phyloP scores from a whole-genome alignment of 768 basidiomycete species.

The Lyophyllum atratum region DNA sequence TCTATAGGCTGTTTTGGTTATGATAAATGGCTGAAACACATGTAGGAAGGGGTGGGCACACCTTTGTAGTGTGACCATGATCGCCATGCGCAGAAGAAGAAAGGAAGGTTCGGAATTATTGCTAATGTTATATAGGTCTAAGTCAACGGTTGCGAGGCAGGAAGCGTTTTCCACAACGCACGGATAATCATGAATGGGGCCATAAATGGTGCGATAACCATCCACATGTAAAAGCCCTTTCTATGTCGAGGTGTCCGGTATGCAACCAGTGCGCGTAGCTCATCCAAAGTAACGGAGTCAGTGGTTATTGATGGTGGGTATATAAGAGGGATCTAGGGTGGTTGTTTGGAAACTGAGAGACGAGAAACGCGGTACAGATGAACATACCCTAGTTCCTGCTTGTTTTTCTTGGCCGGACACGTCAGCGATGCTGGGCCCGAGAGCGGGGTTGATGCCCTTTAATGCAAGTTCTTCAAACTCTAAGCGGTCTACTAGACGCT shows the following conservation, averaged over 20 bases:
- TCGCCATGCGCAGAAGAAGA: constrained; percentile 85
- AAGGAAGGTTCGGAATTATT: constrained; percentile 79
- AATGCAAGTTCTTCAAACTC: constrained; percentile 83
- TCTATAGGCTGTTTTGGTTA: constrained; percentile 53
- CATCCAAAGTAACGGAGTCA: constrained; percentile 35
- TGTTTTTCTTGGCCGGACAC: constrained; percentile 17
- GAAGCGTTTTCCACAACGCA: constrained; percentile 35
- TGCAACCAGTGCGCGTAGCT: constrained; percentile 53
- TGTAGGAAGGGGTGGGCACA: constrained; percentile 22
- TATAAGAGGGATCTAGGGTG: constrained; percentile 61
- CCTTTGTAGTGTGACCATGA: constrained; percentile 86
- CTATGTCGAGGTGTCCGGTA: constrained; percentile 63
- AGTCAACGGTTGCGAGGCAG: background rate
- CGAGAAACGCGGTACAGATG: background rate
- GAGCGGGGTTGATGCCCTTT: constrained; percentile 69
- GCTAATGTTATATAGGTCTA: constrained; percentile 39
- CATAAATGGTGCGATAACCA: constrained; percentile 67
- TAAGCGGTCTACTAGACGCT: constrained; percentile 67
- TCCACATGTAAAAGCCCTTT: constrained; percentile 68
- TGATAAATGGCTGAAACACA: background rate
- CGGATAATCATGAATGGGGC: constrained; percentile 79
- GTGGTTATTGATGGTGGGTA: constrained; percentile 53
- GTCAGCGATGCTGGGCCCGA: constrained; percentile 52
- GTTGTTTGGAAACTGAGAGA: background rate
- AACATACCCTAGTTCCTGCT: constrained; percentile 7